Evolutionary conservation across 2,329 filamentous ascomycete species (phyloP).

Genomic region (Pezicula radicicola): DNA sequence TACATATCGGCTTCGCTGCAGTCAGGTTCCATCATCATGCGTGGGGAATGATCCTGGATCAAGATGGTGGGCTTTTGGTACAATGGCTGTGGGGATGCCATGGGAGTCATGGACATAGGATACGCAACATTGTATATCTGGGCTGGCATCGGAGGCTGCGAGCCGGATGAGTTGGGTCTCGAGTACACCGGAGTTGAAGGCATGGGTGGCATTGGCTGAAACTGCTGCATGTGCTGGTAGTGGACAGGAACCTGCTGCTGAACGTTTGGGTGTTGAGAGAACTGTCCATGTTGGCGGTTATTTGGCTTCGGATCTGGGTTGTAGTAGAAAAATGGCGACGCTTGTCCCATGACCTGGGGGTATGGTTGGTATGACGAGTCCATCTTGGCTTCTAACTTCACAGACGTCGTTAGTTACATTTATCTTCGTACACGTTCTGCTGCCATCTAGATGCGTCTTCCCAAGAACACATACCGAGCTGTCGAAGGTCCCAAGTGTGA

Average conservation of each 20-base stretch:
- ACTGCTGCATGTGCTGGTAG: conserved; percentile 26
- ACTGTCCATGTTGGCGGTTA: conserved; percentile 72
- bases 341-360: conserved; percentile 60
- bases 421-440: background rate
- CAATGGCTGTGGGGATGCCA: conserved; percentile 71
- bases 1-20: conserved; percentile 57
- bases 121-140: conserved; percentile 22
- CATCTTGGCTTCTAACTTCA: conserved; percentile 20
- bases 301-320: conserved; percentile 72
- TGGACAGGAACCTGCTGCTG: conserved; percentile 49
- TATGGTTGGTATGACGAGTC: conserved; percentile 26
- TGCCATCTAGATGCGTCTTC: conserved; percentile 3
- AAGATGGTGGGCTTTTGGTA: conserved; percentile 73
- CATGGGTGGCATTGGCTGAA: conserved; percentile 49
- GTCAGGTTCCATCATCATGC: conserved; percentile 71
- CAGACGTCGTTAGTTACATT: conserved; percentile 20
- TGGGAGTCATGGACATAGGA: conserved; percentile 59
- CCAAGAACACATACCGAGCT: conserved; percentile 15
- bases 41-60: conserved; percentile 53
- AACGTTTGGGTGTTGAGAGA: conserved; percentile 56
- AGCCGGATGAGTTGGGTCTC: conserved; percentile 62
- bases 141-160: conserved; percentile 44
- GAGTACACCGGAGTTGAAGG: conserved; percentile 64
- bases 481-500: background rate
- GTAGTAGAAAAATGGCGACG: conserved; percentile 81